Evolutionary conservation across 2,329 filamentous ascomycete genomes (phyloP).

Genomic region (Phialemonium atrogriseum): DNA sequence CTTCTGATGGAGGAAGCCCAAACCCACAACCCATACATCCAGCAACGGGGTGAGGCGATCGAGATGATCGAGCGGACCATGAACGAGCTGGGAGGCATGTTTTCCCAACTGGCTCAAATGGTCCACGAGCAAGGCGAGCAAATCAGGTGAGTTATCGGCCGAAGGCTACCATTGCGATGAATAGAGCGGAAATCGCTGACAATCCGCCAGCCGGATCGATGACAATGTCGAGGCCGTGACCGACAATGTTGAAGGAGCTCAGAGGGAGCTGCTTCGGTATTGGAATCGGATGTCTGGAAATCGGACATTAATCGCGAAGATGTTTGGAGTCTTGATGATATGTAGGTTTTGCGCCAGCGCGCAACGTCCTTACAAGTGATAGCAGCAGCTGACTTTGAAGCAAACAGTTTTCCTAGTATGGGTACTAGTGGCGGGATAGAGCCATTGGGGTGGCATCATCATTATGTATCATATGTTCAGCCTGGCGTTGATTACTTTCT

Average conservation of each 20-base stretch:
- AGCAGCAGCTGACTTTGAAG: slow-evolving; percentile 15
- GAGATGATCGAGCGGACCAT: slow-evolving; percentile 96
- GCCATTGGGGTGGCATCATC: too few species aligned
- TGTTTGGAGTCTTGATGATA: slow-evolving; percentile 89
- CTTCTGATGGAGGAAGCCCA: slow-evolving; percentile 91
- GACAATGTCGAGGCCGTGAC: slow-evolving; percentile 3
- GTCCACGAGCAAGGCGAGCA: slow-evolving; percentile 34
- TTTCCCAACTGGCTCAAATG: slow-evolving; percentile 92
- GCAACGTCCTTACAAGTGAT: slow-evolving; percentile 3
- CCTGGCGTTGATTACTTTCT: too few species aligned
- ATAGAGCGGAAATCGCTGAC: too few species aligned
- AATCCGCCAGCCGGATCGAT: slow-evolving; percentile 2
- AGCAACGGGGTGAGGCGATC: slow-evolving; percentile 89
- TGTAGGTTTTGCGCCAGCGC: slow-evolving; percentile 57
- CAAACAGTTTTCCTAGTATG: slow-evolving; percentile 14
- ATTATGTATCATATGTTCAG: too few species aligned
- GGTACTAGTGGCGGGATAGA: slow-evolving; percentile 20
- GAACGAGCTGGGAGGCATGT: slow-evolving; percentile 72
- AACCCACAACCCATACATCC: slow-evolving; percentile 78
- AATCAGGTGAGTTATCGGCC: slow-evolving; percentile 1
- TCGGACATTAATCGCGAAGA: slow-evolving; percentile 85
- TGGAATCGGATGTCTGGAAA: slow-evolving; percentile 93
- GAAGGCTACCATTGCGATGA: too few species aligned
- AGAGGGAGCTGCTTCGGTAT: slow-evolving; percentile 92
- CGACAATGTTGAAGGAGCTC: slow-evolving; percentile 39